Percentiles rank a stretch among this genome's conserved stretches.
phyloP scores from a whole-genome alignment of 2,329 filamentous ascomycete genomes.

The Chaetomium sp. region DNA sequence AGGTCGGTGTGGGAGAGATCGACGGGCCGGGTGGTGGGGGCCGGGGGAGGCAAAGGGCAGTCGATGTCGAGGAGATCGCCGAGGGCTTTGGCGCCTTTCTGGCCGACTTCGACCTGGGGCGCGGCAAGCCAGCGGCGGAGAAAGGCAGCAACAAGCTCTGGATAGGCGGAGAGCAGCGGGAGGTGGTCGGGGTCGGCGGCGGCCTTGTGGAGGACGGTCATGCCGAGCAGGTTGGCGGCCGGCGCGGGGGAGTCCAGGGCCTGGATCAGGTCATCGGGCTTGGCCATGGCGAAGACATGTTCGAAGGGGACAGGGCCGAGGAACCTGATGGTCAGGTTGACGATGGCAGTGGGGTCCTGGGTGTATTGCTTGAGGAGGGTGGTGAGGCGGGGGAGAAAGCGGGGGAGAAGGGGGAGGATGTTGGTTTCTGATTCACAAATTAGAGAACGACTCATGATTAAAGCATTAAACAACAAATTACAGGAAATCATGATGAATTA shows the following conservation, averaged over 20 bases:
- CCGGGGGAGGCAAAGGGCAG: constrained; percentile 35
- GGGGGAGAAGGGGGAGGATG: constrained; percentile 44
- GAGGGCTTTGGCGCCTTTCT: constrained; percentile 44
- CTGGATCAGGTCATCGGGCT: constrained; percentile 43
- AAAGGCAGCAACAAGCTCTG: constrained; percentile 42
- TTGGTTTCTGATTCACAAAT: constrained; percentile 39
- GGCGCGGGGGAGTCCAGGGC: constrained; percentile 49
- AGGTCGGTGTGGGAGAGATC: constrained; percentile 26
- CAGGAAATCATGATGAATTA: not conserved
- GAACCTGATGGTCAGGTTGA: constrained; percentile 49
- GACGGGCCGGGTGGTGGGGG: constrained; percentile 16
- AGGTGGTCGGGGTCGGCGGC: constrained; percentile 41
- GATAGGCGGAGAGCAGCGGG: constrained; percentile 44
- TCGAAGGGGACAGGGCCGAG: constrained; percentile 47
- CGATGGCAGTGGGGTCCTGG: constrained; percentile 45
- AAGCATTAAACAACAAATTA: not conserved
- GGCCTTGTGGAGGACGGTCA: constrained; percentile 52
- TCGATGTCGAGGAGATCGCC: constrained; percentile 51
- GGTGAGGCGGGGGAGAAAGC: constrained; percentile 48
- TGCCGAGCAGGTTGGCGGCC: constrained; percentile 51
- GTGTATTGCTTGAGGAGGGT: constrained; percentile 45
- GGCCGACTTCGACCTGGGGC: constrained; percentile 49
- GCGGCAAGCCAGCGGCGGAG: constrained; percentile 47
- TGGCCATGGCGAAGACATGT: constrained; percentile 45
- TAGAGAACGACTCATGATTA: too few relatives aligned